A percentile compares a stretch with the other conserved stretches of the same genome.
phyloP scores from a whole-genome alignment of 2,329 filamentous ascomycete species.

The Metarhizium sp. region DNA sequence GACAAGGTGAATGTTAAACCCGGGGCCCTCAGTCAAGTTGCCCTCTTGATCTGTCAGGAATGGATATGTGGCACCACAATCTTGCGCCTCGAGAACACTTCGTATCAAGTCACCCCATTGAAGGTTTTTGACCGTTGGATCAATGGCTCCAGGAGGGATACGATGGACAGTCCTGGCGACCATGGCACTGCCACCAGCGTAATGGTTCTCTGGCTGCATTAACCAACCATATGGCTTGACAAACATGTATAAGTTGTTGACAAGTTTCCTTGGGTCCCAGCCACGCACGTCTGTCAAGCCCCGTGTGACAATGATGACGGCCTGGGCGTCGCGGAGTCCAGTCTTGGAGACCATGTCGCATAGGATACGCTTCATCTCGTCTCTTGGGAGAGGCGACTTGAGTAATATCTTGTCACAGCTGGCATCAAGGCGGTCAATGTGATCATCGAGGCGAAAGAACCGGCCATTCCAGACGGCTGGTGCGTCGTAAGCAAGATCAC shows the following conservation, averaged over 20 bases:
- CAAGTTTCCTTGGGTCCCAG: too few species aligned
- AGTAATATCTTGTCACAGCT: neutral
- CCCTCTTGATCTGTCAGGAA: neutral
- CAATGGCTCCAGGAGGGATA: neutral
- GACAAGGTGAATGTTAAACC: neutral
- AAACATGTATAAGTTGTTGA: too few species aligned
- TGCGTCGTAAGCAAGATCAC: neutral
- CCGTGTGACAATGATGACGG: too few species aligned
- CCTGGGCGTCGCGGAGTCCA: too few species aligned
- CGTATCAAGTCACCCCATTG: neutral
- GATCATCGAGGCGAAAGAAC: neutral
- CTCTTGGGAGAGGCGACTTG: neutral
- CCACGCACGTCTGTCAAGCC: too few species aligned
- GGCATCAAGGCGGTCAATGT: neutral
- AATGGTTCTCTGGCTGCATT: too few species aligned
- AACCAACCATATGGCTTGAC: too few species aligned
- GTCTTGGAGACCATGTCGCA: neutral
- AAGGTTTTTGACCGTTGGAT: neutral
- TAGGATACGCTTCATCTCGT: neutral
- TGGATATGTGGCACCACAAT: neutral
- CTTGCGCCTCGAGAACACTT: neutral
- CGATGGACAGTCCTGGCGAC: too few species aligned
- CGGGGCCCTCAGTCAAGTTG: neutral
- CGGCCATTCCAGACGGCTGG: neutral
- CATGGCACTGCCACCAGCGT: too few species aligned